A percentile compares a stretch with the other conserved stretches of the same genome.
Conservation (phyloP, 345 rosid genomes). For the Streptanthus diversifolius region DNA sequence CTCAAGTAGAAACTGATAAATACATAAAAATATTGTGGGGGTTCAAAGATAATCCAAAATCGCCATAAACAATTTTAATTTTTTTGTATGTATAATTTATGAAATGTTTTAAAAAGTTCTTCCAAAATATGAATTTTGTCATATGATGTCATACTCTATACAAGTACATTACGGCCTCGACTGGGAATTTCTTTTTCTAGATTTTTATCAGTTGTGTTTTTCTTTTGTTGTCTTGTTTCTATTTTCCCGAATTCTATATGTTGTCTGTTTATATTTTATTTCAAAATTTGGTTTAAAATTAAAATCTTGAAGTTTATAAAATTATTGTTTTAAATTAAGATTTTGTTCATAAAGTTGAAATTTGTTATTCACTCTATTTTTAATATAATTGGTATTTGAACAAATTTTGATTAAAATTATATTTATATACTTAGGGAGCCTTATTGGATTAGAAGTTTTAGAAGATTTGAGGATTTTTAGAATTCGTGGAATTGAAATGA, state of each 20-base stretch:
- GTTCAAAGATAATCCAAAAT: neutral
- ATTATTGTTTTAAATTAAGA: too few species aligned
- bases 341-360: too few species aligned
- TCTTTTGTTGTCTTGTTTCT: too few species aligned
- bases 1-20: neutral
- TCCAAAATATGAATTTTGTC: too few species aligned
- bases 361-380: neutral
- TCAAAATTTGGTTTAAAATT: too few species aligned
- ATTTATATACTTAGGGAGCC: neutral
- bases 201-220: too few species aligned
- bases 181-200: too few species aligned
- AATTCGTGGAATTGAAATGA: too few species aligned
- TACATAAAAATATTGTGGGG: neutral
- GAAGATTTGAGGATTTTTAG: too few species aligned
- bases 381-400: neutral
- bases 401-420: neutral
- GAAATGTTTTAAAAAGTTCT: neutral
- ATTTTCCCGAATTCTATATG: neutral
- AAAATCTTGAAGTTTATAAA: neutral
- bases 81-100: neutral
- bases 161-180: too few species aligned
- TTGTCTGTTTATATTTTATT: neutral
- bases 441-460: too few species aligned
- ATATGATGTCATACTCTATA: too few species aligned
- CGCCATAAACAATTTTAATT: neutral